A percentile compares a stretch with the other conserved stretches of the same genome.
Evolutionary conservation across 148 eudicot species (phyloP).

Genomic region (Cornus controversa): DNA sequence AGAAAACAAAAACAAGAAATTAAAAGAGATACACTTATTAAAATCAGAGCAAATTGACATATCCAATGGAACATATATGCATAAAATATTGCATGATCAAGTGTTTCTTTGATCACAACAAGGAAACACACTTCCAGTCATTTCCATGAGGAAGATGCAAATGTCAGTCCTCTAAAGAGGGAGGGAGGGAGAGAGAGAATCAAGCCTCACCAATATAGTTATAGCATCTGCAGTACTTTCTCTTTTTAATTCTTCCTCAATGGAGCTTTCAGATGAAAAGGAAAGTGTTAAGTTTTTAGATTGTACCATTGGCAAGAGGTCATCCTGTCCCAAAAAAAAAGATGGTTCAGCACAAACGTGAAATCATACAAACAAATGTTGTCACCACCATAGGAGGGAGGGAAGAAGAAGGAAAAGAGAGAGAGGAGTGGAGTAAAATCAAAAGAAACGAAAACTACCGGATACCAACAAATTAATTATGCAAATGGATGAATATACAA

Average conservation of each 20-base stretch:
- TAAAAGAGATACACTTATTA: constrained; percentile 4
- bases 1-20: constrained; percentile 6
- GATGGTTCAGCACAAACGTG: background rate
- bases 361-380: background rate
- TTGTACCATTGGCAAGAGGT: constrained; percentile 83
- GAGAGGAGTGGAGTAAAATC: background rate
- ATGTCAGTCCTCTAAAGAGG: background rate
- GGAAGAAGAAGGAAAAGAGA: background rate
- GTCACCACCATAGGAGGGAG: background rate
- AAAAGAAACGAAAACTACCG: background rate
- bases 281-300: constrained; percentile 75
- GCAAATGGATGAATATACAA: background rate
- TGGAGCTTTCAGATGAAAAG: constrained; percentile 96
- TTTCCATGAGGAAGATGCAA: background rate
- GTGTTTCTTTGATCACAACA: background rate
- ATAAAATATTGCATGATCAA: background rate
- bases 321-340: constrained; percentile 53
- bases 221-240: constrained; percentile 98
- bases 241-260: constrained; percentile 96
- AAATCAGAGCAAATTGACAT: background rate
- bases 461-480: background rate
- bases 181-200: background rate
- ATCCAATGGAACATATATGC: background rate
- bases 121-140: background rate
- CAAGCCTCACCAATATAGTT: constrained; percentile 68